Percentiles rank a stretch among this genome's conserved stretches.
Conservation (phyloP, 2,329 filamentous ascomycete species). For the Coniochaeta ligniaria region DNA sequence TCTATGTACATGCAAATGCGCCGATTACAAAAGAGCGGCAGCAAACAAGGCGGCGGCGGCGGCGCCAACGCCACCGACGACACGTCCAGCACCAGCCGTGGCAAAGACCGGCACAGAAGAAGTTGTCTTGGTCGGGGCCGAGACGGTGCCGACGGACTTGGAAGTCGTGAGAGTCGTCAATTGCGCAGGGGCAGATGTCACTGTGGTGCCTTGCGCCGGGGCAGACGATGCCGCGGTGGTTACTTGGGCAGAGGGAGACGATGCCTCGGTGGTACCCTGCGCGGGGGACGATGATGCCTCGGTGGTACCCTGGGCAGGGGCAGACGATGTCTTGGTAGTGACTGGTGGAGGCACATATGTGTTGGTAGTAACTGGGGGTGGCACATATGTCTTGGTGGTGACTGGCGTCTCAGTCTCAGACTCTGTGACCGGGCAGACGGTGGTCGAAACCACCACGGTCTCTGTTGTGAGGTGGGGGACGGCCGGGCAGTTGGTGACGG, state of each 20-base stretch:
- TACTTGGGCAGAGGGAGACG: background rate
- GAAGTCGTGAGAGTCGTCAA: slow-evolving; percentile 12
- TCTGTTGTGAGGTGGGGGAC: slow-evolving; percentile 10
- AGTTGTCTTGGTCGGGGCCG: slow-evolving; percentile 7
- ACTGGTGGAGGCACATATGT: background rate
- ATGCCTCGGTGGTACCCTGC: background rate
- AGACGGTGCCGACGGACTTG: slow-evolving; percentile 10
- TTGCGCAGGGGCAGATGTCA: background rate
- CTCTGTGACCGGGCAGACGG: slow-evolving; percentile 1
- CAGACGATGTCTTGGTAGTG: background rate
- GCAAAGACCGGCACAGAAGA: slow-evolving; percentile 5
- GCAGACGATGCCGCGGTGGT: background rate
- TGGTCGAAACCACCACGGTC: slow-evolving; percentile 11
- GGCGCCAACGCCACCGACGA: slow-evolving; percentile 7
- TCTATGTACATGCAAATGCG: background rate
- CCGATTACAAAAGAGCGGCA: slow-evolving; percentile 12
- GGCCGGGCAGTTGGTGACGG: slow-evolving; percentile 8
- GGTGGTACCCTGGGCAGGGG: background rate
- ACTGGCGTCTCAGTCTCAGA: background rate
- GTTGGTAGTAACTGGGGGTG: background rate
- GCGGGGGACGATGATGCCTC: background rate
- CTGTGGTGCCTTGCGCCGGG: slow-evolving; percentile 4
- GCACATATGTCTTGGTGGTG: background rate
- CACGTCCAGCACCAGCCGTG: slow-evolving; percentile 13
- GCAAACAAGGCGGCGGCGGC: slow-evolving; percentile 11